phyloP scores from a whole-genome alignment of 768 basidiomycete species.

The Inosperma sp. region DNA sequence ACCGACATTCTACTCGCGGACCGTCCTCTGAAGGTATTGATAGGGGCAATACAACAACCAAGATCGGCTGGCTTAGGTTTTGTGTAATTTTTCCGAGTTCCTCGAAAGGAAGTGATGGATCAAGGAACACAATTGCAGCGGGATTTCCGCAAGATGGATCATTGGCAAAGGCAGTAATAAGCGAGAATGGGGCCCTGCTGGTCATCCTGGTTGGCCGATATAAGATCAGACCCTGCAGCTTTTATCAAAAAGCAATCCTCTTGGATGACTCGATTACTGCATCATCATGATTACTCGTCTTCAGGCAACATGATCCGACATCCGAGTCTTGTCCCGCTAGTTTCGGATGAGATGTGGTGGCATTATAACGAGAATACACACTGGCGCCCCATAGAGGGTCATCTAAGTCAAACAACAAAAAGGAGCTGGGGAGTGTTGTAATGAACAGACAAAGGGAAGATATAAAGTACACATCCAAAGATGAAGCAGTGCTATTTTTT shows the following conservation, averaged over 20 bases:
- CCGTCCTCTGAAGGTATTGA: constrained; percentile 22
- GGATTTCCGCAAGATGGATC: constrained; percentile 43
- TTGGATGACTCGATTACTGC: too few relatives aligned
- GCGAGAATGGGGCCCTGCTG: constrained; percentile 27
- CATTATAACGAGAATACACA: too few relatives aligned
- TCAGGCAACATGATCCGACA: too few relatives aligned
- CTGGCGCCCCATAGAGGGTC: too few relatives aligned
- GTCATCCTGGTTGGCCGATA: not conserved
- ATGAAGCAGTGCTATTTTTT: not conserved
- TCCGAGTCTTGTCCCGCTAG: too few relatives aligned
- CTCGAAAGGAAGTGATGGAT: constrained; percentile 24
- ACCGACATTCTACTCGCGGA: constrained; percentile 20
- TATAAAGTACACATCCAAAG: not conserved
- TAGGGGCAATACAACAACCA: constrained; percentile 29
- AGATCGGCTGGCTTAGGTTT: constrained; percentile 46
- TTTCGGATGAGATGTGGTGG: too few relatives aligned
- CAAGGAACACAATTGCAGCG: constrained; percentile 37
- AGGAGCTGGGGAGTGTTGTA: not conserved
- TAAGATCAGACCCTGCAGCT: not conserved
- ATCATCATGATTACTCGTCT: too few relatives aligned
- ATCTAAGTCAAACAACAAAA: not conserved
- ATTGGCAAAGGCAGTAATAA: constrained; percentile 43
- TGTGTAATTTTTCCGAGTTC: constrained; percentile 32
- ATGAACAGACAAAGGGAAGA: too few relatives aligned
- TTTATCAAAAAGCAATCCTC: not conserved